Evolutionary conservation across 352 stramenopile species (phyloP), one percentile per base, ranked within the genome.

Genomic region (Thalassiosira hispida): DNA sequence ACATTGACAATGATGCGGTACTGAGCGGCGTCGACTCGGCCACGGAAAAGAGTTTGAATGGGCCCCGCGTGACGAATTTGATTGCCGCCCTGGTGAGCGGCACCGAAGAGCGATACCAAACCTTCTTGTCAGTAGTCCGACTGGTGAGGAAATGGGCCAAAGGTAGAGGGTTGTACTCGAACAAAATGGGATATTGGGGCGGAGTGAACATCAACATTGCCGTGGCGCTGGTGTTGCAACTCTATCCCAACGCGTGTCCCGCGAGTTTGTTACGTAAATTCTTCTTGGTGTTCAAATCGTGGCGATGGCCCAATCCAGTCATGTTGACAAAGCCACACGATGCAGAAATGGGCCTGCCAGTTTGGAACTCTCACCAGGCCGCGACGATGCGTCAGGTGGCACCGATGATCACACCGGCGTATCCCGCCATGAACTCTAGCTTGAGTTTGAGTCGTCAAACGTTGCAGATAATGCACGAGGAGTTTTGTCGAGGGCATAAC

Each of bases 181-280:
- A 99, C 86, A 97, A 98, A 68, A 91, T 98, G 55, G 97, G 97
- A 14, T 99, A 98, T 66, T 93, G 98, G 29, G 97, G 97, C 44
- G 97, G 97, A 27, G 96, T 99, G 6, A 99, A 99, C 85, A 98
- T 96, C 90, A 97, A 97, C 44, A 98, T 99, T 71, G 90, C 98
- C 9, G 96, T 98, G 7, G 96, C 95, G 25, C 88, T 97, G 7
- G 94, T 97, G 22, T 96, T 97, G 55, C 96, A 99, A 73, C 68
- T 94, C 0, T 95, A 95, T 79, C 92, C 92, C 0, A 88, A 87
- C 53, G 84, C 80, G 0, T 83, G 71, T 11, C 94, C 96, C 5
- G 89, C 94, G 12, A 95, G 97, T 67, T 73, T 98, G n/a, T 86
- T 95, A 5, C 95, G 96, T 33, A 98, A 98, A 78, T 99, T 98